Conservation (phyloP, 2,329 filamentous ascomycete species). For the Allantophomopsis cytisporea region DNA sequence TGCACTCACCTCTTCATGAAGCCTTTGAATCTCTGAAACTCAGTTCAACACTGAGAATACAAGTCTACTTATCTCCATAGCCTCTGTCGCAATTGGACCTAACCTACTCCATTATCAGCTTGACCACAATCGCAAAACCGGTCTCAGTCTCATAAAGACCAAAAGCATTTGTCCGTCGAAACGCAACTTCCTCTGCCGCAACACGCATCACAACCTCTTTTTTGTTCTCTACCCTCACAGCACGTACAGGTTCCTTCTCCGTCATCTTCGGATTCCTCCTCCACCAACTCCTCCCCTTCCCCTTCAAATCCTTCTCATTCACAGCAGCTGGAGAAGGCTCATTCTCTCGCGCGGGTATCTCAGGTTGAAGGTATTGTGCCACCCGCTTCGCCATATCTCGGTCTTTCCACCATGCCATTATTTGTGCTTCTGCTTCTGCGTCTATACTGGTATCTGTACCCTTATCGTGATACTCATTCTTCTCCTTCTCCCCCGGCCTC, state of each 20-base stretch:
- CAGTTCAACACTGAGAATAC: no score
- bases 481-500: conserved; percentile 10
- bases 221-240: conserved; percentile 3
- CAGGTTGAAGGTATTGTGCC: conserved; percentile 9
- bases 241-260: not conserved
- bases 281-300: not conserved
- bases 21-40: no score
- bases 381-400: conserved; percentile 12
- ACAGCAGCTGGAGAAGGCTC: not conserved
- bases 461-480: not conserved
- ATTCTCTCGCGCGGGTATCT: conserved; percentile 2
- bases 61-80: no score
- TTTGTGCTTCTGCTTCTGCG: no score
- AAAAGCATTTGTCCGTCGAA: conserved; percentile 56
- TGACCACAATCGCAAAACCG: conserved; percentile 14
- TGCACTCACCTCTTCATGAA: no score
- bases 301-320: not conserved
- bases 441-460: no score
- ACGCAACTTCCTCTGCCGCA: conserved; percentile 29
- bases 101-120: not conserved
- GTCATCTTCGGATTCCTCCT: not conserved
- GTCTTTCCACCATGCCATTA: conserved; percentile 8
- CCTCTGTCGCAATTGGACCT: no score
- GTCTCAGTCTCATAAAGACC: conserved; percentile 34
- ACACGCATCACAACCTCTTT: conserved; percentile 10